Evolutionary conservation across 202 grass and related monocot species (phyloP).

Genomic region (Sporobolus alterniflorus): DNA sequence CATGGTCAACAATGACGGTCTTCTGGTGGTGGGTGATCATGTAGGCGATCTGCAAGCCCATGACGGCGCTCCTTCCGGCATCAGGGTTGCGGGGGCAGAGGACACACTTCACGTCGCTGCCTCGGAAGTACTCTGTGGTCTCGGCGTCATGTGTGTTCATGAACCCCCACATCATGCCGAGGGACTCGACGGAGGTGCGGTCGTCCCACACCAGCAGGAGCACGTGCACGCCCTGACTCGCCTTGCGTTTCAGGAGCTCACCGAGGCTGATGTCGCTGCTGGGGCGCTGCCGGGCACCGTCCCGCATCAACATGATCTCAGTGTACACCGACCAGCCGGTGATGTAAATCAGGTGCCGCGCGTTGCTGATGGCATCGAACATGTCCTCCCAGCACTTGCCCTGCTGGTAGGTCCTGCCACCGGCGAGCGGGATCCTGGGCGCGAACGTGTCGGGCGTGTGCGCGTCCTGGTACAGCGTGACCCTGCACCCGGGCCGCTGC

Average conservation of each 20-base stretch:
- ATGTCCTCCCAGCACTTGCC: conserved; percentile 94
- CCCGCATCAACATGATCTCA: conserved; percentile 74
- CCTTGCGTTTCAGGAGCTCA: conserved; percentile 94
- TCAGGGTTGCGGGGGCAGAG: conserved; percentile 95
- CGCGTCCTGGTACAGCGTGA: conserved; percentile 95
- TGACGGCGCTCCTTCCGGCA: conserved; percentile 63
- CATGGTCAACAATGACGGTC: conserved; percentile 83
- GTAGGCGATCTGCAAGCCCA: conserved; percentile 64
- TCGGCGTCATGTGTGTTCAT: conserved; percentile 91
- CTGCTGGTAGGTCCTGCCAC: conserved; percentile 60
- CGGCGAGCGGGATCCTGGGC: conserved; percentile 81
- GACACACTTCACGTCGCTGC: conserved; percentile 72
- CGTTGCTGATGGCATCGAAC: conserved; percentile 85
- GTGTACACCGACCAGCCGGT: conserved; percentile 95
- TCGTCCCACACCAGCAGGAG: conserved; percentile 99
- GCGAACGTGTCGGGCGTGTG: conserved; percentile 85
- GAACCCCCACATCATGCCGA: conserved; percentile 70
- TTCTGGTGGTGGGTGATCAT: conserved; percentile 97
- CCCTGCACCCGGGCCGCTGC: conserved; percentile 86
- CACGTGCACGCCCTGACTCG: conserved; percentile 78
- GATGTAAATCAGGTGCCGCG: conserved; percentile 87
- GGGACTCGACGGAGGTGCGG: conserved; percentile 72
- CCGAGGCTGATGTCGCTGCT: conserved; percentile 77
- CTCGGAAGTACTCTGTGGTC: conserved; percentile 67
- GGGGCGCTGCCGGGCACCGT: conserved; percentile 50